Evolutionary conservation across 306 rosid genomes (phyloP).

Genomic region (Quercus alba): DNA sequence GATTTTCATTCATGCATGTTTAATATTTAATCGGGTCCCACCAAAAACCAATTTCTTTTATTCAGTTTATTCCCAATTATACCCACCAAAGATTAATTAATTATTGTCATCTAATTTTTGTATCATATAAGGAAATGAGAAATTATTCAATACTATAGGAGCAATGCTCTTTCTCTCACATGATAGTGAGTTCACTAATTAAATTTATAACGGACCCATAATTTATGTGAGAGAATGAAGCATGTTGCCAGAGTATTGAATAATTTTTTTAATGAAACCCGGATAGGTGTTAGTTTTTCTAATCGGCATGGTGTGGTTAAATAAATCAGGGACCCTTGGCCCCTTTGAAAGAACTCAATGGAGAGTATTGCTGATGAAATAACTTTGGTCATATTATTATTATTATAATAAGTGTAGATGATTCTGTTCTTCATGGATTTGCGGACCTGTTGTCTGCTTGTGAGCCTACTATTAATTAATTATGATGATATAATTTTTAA

Average conservation of each 20-base stretch:
- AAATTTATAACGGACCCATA: no score
- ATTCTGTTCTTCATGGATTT: constrained; percentile 21
- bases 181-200: no score
- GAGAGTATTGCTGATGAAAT: background rate
- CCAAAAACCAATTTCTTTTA: constrained; percentile 4
- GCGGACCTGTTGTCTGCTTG: constrained; percentile 33
- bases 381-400: background rate
- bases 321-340: constrained; percentile 29
- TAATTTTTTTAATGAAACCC: no score
- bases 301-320: constrained; percentile 3
- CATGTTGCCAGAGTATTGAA: no score
- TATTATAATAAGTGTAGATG: constrained; percentile 1
- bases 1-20: constrained; percentile 45
- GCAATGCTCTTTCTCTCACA: no score
- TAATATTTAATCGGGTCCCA: constrained; percentile 38
- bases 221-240: no score
- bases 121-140: background rate
- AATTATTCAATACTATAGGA: no score
- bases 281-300: background rate
- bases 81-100: background rate
- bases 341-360: constrained; percentile 7
- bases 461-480: constrained; percentile 8
- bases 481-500: constrained; percentile 11
- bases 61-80: constrained; percentile 29
- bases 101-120: background rate